These are phyloP conservation scores for Erysimum cheiranthoides DNA, from an alignment of 345 rosid species.

Conservation along the genomic window DNA sequence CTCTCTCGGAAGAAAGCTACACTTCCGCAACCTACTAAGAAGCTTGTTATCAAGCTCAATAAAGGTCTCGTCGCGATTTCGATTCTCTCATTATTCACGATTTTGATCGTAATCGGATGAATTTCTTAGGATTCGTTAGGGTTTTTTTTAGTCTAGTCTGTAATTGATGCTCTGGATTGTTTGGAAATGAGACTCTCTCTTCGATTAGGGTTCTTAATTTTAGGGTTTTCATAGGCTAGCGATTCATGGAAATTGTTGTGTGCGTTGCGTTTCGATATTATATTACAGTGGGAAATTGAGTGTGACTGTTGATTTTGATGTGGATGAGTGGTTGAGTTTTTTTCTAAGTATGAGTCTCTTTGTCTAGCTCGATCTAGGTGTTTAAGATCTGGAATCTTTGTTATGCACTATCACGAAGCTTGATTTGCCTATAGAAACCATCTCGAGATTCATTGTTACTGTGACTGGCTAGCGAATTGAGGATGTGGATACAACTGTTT, in stretches of 20 bases:
- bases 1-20: slow-evolving; percentile 87
- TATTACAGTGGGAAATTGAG: neutral
- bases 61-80: slow-evolving; percentile 59
- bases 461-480: neutral
- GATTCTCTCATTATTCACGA: neutral
- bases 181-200: slow-evolving; percentile 17
- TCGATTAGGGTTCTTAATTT: slow-evolving; percentile 30
- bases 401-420: neutral
- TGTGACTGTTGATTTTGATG: slow-evolving; percentile 10
- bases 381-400: slow-evolving; percentile 16
- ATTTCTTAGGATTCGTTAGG: neutral
- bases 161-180: slow-evolving; percentile 23
- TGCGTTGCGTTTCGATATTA: slow-evolving; percentile 12
- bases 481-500: slow-evolving; percentile 2
- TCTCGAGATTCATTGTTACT: slow-evolving; percentile 11
- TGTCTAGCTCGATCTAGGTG: slow-evolving; percentile 1
- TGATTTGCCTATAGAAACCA: neutral
- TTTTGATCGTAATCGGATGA: slow-evolving; percentile 6
- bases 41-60: slow-evolving; percentile 79
- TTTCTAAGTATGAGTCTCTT: neutral
- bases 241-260: slow-evolving; percentile 14
- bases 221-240: slow-evolving; percentile 31
- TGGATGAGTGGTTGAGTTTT: slow-evolving; percentile 15
- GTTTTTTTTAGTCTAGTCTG: neutral
- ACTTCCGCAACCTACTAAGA: slow-evolving; percentile 87